Percentiles rank a stretch among this genome's conserved stretches.
phyloP scores from a whole-genome alignment of 2,329 filamentous ascomycete genomes.

The Emmonsiellopsis sp. region DNA sequence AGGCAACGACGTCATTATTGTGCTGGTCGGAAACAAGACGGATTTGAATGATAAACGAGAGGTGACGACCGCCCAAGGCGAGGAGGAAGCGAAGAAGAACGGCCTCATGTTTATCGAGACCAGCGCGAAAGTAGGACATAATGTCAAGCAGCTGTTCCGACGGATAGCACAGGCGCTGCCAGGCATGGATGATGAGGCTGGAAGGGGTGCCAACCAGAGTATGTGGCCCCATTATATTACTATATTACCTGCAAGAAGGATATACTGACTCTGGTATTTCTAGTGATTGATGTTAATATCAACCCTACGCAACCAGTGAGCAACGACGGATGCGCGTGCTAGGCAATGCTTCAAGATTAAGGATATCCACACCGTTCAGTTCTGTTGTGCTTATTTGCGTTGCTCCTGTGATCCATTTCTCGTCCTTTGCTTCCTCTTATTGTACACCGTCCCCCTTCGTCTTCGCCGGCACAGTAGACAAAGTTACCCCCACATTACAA shows the following conservation, averaged over 20 bases:
- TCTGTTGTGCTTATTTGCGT: background rate
- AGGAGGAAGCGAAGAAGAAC: constrained; percentile 97
- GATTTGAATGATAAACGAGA: constrained; percentile 97
- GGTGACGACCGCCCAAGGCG: constrained; percentile 90
- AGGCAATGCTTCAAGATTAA: constrained; percentile 15
- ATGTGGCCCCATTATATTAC: constrained; percentile 30
- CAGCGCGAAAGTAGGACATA: constrained; percentile 93
- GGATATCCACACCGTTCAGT: background rate
- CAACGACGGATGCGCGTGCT: constrained; percentile 68
- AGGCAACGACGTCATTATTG: constrained; percentile 97
- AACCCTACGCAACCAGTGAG: constrained; percentile 56
- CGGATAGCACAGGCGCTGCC: constrained; percentile 96
- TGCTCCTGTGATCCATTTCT: background rate
- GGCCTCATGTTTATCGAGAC: constrained; percentile 99
- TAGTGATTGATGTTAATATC: constrained; percentile 92
- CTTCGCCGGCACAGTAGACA: no score
- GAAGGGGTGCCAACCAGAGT: constrained; percentile 73
- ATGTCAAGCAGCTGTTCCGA: constrained; percentile 95
- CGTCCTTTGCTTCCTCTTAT: background rate
- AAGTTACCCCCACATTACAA: no score
- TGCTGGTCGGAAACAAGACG: constrained; percentile 97
- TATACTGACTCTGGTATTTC: background rate
- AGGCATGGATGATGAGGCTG: constrained; percentile 89
- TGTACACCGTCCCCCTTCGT: background rate
- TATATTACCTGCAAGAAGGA: background rate